phyloP scores from a whole-genome alignment of 306 rosid species.

The Acacia crassicarpa region DNA sequence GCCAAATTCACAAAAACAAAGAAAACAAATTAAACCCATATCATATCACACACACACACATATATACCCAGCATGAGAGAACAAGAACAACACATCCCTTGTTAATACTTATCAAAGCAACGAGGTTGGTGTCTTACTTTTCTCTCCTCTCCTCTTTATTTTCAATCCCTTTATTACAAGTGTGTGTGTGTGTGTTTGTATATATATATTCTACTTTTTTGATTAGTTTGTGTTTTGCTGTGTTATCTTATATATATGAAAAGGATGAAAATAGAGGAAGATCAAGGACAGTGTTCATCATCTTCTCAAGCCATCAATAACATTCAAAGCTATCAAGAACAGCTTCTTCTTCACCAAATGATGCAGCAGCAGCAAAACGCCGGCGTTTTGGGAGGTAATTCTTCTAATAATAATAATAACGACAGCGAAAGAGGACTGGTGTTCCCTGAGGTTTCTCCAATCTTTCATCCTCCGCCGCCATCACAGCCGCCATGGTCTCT shows the following conservation, averaged over 20 bases:
- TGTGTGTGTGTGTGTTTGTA: not conserved
- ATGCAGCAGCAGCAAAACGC: slow-evolving; percentile 40
- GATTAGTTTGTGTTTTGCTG: not conserved
- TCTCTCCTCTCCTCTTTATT: slow-evolving; percentile 32
- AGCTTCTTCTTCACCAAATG: slow-evolving; percentile 61
- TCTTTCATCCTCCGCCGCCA: slow-evolving; percentile 42
- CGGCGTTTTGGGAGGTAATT: slow-evolving; percentile 38
- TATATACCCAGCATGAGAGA: slow-evolving; percentile 21
- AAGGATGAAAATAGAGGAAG: slow-evolving; percentile 58
- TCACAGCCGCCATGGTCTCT: slow-evolving; percentile 43
- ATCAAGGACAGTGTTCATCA: slow-evolving; percentile 61
- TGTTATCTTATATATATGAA: not conserved
- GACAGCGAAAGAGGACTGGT: slow-evolving; percentile 37
- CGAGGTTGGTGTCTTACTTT: slow-evolving; percentile 31
- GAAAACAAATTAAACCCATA: not conserved
- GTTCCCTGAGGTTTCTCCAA: slow-evolving; percentile 56
- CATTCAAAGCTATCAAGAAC: slow-evolving; percentile 66
- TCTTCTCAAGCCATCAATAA: slow-evolving; percentile 45
- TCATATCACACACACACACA: not conserved
- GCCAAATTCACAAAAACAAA: not conserved
- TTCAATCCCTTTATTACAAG: slow-evolving; percentile 24
- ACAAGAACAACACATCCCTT: slow-evolving; percentile 12
- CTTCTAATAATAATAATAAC: not conserved
- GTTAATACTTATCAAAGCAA: slow-evolving; percentile 31
- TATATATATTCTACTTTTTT: not conserved